Evolutionary conservation across 495 filamentous ascomycete species (phyloP).

Genomic region (Talaromyces thailandensis): DNA sequence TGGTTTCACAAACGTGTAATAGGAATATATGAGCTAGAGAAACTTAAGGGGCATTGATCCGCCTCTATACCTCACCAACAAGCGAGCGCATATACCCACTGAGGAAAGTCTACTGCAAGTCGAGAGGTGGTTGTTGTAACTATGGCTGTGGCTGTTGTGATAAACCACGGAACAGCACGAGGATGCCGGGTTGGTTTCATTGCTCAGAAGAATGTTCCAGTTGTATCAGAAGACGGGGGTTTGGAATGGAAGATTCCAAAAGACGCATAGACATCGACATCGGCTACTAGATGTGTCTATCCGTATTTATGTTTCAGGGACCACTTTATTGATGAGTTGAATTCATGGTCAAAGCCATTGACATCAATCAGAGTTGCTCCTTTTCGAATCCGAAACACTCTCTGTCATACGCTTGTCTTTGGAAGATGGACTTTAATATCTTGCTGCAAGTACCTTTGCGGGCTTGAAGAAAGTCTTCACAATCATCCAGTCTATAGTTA

Average conservation of each 20-base stretch:
- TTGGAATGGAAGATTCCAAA: background rate
- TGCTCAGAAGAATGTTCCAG: background rate
- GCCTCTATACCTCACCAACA: background rate
- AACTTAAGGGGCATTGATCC: background rate
- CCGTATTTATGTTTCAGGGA: no score
- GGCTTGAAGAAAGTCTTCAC: background rate
- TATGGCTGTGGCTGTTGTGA: background rate
- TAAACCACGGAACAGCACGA: background rate
- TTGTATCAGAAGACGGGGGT: background rate
- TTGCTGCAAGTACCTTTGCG: background rate
- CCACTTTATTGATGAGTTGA: no score
- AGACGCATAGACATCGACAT: background rate
- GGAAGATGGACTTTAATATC: background rate
- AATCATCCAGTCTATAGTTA: background rate
- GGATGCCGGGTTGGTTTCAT: background rate
- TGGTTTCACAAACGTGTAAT: background rate
- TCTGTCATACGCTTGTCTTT: background rate
- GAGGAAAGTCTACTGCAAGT: background rate
- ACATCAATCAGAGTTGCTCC: background rate
- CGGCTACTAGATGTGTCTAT: background rate
- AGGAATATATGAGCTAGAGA: background rate
- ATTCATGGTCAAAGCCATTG: no score
- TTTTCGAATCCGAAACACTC: background rate
- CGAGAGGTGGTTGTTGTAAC: background rate
- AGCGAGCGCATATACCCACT: background rate